phyloP scores from a whole-genome alignment of 495 filamentous ascomycete species.

The Penicillium cataractarum region DNA sequence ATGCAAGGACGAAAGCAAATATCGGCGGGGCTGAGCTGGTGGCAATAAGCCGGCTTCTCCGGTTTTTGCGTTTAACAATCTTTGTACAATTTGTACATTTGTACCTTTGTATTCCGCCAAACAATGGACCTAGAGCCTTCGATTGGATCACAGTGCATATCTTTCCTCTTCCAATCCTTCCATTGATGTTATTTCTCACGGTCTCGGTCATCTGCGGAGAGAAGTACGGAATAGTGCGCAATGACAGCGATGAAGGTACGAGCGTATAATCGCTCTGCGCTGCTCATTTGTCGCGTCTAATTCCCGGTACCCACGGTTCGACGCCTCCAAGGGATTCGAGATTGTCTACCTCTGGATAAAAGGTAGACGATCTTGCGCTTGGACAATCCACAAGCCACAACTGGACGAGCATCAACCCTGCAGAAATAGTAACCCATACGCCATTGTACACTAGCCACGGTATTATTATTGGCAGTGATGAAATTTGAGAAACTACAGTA shows the following conservation, averaged over 20 bases:
- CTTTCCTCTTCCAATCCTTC: background rate
- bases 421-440: background rate
- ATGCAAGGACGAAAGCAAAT: slow-evolving; percentile 35
- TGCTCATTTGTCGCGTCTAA: slow-evolving; percentile 9
- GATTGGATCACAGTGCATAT: slow-evolving; percentile 22
- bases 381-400: slow-evolving; percentile 12
- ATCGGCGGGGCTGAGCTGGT: slow-evolving; percentile 24
- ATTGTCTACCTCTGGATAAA: slow-evolving; percentile 17
- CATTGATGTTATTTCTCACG: background rate
- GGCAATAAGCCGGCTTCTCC: slow-evolving; percentile 27
- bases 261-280: background rate
- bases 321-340: slow-evolving; percentile 19
- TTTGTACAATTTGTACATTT: background rate
- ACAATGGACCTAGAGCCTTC: slow-evolving; percentile 6
- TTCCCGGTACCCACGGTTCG: slow-evolving; percentile 10
- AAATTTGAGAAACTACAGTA: background rate
- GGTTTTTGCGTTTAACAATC: slow-evolving; percentile 14
- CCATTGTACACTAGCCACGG: background rate
- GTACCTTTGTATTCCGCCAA: background rate
- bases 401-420: slow-evolving; percentile 10
- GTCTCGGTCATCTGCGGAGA: background rate
- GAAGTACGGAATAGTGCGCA: slow-evolving; percentile 22
- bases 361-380: slow-evolving; percentile 12
- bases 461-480: background rate
- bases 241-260: slow-evolving; percentile 19